Conservation (phyloP, 805 yeast species). For the Schwanniomyces pseudopolymorphus region DNA sequence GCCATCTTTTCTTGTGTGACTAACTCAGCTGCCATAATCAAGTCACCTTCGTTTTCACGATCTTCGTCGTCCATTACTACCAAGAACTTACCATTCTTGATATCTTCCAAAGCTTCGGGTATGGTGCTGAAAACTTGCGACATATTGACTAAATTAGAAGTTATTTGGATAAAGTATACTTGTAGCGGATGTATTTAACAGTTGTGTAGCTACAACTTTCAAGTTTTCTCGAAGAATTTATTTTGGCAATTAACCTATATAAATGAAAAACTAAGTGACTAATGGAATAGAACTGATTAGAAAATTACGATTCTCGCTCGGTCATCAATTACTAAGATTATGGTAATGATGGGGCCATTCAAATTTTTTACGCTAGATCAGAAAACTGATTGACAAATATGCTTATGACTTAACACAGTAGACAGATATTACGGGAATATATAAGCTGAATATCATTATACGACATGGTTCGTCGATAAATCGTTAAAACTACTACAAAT, state of each 20-base stretch:
- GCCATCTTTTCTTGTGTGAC: slow-evolving; percentile 89
- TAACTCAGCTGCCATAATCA: slow-evolving; percentile 86
- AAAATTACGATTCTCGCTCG: not conserved
- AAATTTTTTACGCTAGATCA: not conserved
- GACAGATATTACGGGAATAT: too few relatives aligned
- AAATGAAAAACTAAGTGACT: not conserved
- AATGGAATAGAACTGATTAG: not conserved
- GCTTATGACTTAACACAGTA: not conserved
- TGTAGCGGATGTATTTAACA: not conserved
- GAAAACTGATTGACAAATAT: not conserved
- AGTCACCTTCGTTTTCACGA: slow-evolving; percentile 97
- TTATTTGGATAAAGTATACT: not conserved
- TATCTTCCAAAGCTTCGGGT: slow-evolving; percentile 71
- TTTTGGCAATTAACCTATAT: not conserved
- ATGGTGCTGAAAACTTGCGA: slow-evolving; percentile 47
- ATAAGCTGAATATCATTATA: too few relatives aligned
- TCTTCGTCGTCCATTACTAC: slow-evolving; percentile 96
- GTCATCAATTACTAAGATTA: not conserved
- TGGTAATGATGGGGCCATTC: not conserved
- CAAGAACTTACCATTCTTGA: slow-evolving; percentile 74
- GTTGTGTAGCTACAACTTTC: not conserved
- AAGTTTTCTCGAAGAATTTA: not conserved
- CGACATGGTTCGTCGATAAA: too few relatives aligned
- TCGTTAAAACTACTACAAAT: too few relatives aligned
- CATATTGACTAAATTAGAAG: slow-evolving; percentile 1